These are phyloP conservation scores for Leccinum barrowsii DNA, from an alignment of 768 basidiomycete species.

Conservation along the genomic window DNA sequence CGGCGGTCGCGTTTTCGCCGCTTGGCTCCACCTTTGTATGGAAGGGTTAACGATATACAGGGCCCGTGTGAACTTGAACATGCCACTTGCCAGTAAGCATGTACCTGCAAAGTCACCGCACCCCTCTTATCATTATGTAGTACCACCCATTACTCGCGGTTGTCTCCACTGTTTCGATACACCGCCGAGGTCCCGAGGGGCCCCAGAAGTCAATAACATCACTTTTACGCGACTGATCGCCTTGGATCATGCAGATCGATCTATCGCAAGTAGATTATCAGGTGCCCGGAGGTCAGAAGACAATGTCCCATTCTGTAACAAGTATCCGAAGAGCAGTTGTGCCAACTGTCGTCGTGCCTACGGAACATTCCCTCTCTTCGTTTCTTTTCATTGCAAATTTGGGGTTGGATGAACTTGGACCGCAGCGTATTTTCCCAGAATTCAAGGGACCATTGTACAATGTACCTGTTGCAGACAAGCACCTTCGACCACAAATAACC, in stretches of 20 bases:
- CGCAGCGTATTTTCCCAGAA: neutral
- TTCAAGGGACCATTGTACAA: neutral
- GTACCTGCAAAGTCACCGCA: neutral
- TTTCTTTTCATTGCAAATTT: constrained; percentile 6
- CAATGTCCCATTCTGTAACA: neutral
- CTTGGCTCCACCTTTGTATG: neutral
- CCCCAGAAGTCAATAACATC: neutral
- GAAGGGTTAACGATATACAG: neutral
- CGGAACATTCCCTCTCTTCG: neutral
- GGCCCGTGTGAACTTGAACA: neutral
- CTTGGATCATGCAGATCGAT: neutral
- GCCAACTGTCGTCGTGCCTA: constrained; percentile 11
- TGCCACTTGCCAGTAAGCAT: neutral
- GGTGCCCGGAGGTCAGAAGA: neutral
- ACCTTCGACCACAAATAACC: constrained; percentile 2
- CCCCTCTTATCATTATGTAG: neutral
- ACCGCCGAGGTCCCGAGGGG: constrained; percentile 15
- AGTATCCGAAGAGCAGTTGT: neutral
- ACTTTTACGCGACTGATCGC: neutral
- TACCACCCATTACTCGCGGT: neutral
- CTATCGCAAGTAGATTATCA: neutral
- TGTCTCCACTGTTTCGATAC: neutral
- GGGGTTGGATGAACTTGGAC: constrained; percentile 1
- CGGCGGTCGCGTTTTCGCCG: neutral
- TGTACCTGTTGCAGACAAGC: neutral